Evolutionary conservation across 2,329 filamentous ascomycete species (phyloP).

Genomic region (Trichophaea hybrida): DNA sequence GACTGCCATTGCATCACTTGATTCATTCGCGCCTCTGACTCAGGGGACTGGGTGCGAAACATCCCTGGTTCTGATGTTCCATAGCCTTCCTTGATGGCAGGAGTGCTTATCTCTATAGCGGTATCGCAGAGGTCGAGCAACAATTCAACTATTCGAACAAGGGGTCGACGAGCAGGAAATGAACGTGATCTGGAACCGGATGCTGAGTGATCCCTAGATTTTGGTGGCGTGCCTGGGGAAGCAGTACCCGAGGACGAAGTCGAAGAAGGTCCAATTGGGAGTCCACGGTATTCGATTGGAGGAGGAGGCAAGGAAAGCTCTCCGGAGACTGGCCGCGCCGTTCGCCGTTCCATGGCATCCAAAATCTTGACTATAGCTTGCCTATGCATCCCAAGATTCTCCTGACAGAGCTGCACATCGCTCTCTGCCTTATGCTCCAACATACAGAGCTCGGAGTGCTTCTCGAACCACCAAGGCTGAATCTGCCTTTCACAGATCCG

Average conservation of each 20-base stretch:
- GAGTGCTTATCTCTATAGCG: conserved; percentile 83
- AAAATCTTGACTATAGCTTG: conserved; percentile 90
- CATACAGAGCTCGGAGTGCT: conserved; percentile 88
- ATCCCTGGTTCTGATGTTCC: conserved; percentile 51
- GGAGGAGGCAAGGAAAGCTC: conserved; percentile 33
- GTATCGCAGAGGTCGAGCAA: conserved; percentile 93
- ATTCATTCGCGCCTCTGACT: conserved; percentile 86
- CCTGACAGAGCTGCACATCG: conserved; percentile 93
- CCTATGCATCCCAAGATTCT: conserved; percentile 79
- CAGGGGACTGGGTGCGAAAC: conserved; percentile 82
- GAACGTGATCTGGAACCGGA: conserved; percentile 20
- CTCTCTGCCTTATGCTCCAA: conserved; percentile 95
- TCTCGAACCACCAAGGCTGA: conserved; percentile 98
- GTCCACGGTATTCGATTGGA: conserved; percentile 30
- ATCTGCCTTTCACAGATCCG: conserved; percentile 97
- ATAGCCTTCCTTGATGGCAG: conserved; percentile 73
- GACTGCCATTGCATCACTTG: conserved; percentile 96
- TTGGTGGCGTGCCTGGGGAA: conserved; percentile 69
- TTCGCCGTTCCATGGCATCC: conserved; percentile 72
- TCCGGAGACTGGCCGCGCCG: conserved; percentile 48
- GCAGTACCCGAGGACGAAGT: conserved; percentile 43
- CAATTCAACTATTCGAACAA: conserved; percentile 86
- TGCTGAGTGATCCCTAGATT: conserved; percentile 43
- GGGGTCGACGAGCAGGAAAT: conserved; percentile 77
- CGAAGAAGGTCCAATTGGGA: conserved; percentile 64